A percentile compares a stretch with the other conserved stretches of the same genome.
These are phyloP conservation scores for Spergularia azorica DNA, from an alignment of 179 eudicot species.

Conservation along the genomic window DNA sequence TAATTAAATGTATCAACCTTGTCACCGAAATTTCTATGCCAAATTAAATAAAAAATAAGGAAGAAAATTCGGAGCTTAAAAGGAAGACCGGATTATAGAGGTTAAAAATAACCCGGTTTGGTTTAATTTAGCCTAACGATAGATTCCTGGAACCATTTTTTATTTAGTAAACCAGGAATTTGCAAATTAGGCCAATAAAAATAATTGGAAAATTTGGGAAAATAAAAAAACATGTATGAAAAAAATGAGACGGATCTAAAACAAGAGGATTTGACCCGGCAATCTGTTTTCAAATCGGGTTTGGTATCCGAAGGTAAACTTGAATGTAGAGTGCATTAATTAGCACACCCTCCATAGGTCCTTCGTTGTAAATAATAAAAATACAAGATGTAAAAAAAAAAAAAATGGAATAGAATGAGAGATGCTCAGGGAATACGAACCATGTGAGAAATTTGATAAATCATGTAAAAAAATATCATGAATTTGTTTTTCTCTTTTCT, in stretches of 20 bases:
- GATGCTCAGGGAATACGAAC: conserved; percentile 56
- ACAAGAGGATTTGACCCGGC: conserved; percentile 27
- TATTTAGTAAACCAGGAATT: background rate
- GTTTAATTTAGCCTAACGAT: conserved; percentile 36
- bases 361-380: conserved; percentile 16
- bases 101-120: background rate
- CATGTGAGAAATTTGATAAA: conserved; percentile 19
- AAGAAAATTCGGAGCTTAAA: conserved; percentile 36
- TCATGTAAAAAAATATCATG: conserved; percentile 31
- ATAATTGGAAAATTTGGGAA: no score
- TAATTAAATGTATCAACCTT: conserved; percentile 25
- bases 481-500: conserved; percentile 14
- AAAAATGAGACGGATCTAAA: conserved; percentile 36
- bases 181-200: conserved; percentile 32
- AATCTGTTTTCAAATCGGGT: conserved; percentile 34
- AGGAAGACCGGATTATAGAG: conserved; percentile 25
- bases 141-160: conserved; percentile 21
- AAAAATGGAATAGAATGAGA: background rate
- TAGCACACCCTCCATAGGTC: conserved; percentile 45
- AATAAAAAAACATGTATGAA: conserved; percentile 28
- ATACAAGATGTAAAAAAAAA: background rate
- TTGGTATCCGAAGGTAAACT: conserved; percentile 46
- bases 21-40: conserved; percentile 35
- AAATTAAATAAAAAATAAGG: background rate
- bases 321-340: conserved; percentile 35